phyloP scores from a whole-genome alignment of 495 filamentous ascomycete species.

The Podospora pseudopauciseta region DNA sequence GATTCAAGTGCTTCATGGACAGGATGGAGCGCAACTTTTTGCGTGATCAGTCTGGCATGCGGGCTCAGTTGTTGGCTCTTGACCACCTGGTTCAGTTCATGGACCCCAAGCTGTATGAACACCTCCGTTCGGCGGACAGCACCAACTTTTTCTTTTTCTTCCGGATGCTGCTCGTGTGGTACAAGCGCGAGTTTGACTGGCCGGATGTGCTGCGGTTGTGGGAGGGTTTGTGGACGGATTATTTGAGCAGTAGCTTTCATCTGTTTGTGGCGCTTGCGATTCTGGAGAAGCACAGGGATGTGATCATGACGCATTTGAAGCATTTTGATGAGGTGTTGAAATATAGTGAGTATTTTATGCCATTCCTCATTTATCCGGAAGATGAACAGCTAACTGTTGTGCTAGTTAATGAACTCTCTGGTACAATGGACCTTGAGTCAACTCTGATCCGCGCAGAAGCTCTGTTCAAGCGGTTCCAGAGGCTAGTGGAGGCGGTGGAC shows the following conservation, averaged over 20 bases:
- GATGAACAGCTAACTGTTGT: neutral
- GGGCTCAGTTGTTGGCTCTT: slow-evolving; percentile 79
- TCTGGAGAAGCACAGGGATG: slow-evolving; percentile 87
- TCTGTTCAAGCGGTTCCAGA: slow-evolving; percentile 82
- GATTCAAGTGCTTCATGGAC: slow-evolving; percentile 92
- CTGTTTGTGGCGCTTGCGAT: slow-evolving; percentile 92
- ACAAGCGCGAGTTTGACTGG: slow-evolving; percentile 95
- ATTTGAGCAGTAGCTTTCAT: slow-evolving; percentile 81
- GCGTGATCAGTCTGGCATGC: slow-evolving; percentile 93
- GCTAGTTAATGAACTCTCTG: slow-evolving; percentile 87
- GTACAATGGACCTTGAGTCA: slow-evolving; percentile 82
- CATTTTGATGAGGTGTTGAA: slow-evolving; percentile 97
- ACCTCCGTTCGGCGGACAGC: slow-evolving; percentile 82
- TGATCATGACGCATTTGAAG: slow-evolving; percentile 92
- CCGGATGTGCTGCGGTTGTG: slow-evolving; percentile 79
- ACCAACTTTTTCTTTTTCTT: slow-evolving; percentile 99
- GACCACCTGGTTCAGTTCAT: slow-evolving; percentile 94
- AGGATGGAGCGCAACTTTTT: slow-evolving; percentile 98
- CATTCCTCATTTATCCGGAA: no score
- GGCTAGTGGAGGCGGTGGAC: slow-evolving; percentile 83
- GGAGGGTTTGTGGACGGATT: slow-evolving; percentile 95
- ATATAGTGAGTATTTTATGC: slow-evolving; percentile 61
- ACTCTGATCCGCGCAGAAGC: slow-evolving; percentile 83
- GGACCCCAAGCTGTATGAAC: slow-evolving; percentile 89
- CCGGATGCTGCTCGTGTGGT: slow-evolving; percentile 97